Evolutionary conservation across 306 rosid genomes (phyloP), one percentile per base, ranked within the genome.

Genomic region (Malus asiatica): DNA sequence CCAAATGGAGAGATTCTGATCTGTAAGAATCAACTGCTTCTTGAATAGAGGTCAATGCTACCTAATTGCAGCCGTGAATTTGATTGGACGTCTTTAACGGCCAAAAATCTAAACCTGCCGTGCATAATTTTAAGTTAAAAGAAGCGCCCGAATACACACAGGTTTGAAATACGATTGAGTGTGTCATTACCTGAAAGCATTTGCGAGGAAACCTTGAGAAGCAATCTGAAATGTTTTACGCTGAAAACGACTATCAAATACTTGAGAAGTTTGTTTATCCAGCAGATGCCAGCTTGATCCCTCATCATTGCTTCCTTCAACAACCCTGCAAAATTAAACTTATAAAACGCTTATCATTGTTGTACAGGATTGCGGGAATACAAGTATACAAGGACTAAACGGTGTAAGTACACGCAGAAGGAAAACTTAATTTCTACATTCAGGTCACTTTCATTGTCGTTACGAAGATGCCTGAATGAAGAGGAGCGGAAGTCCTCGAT

Each of bases 51-150:
- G 79, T 95, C 96, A 80, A 95, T 89, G 88, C 92, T 90, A 48
- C 96, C 96, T 32, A 95, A 52, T 86, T 95, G 98, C 74, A 92
- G 84, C 83, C 95, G 88, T 13, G 97, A 85, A 76, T 70, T 92
- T 4, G 95, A 84, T 11, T 83, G 76, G 46, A 64, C 32, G 66
- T 92, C 92, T 78, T 84, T 83, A 61, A 83, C 93, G 8, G 92
- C 82, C 77, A 90, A 76, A 86, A 95, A 95, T 75, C 86, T 83
- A 83, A 95, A 88, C 89, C 98, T 95, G 93, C 57, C 57, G 32
- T 78, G 32, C 29, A 52, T 22, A 59, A 60, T 48, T 64, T 15
- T 15, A 68, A 57, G 19, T 73, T 18, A 42, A 79, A 68, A 5
- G 18, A 23, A n/a, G 40, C 67, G 64, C 19, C 68, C 40, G 32